Base-by-base conservation (phyloP, 495 filamentous ascomycete genomes). In the Amorphotheca resinae region DNA sequence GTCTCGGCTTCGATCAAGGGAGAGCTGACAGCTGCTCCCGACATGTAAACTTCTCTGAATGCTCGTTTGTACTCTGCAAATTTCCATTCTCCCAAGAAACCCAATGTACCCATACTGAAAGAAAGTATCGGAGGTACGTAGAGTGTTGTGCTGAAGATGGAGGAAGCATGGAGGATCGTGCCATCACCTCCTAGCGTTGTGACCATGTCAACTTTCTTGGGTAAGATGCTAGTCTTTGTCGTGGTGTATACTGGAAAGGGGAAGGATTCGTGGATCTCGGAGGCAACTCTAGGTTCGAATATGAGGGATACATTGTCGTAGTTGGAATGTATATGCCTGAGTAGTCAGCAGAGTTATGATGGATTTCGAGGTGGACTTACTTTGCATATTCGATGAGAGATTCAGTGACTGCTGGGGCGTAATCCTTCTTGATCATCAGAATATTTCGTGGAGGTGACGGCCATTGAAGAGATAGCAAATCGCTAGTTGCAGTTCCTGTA, bases 81-180 rank as follows among this genome's bases (percentile, higher is more conserved):
- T 50, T 87, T 89, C 87, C 89, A 96, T 62, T 96, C 91, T 25
- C 89, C 88, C 14, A 98, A 66, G 48, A 98, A 98, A 0, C 91
- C 91, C 1, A 98, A 64, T 0, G 88, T 88, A 4, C 91, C 91
- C 87, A 98, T 95, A 57, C 85, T 89, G 61, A 98, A 98, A 9
- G 81, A 82, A 17, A 98, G 67, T n/a, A 96, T 80, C 0, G 93
- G 91, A 0, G 91, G 91, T 0, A 96, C 87, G 31, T 76, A 73
- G 32, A 72, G 61, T 18, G 80, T 77, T n/a, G 78, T 82, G 12
- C 84, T 80, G 64, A 96, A 98, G 11, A 98, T 71, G 16, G 85
- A 93, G 2, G 87, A 80, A 9, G 91, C 91, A 46, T 82, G 87
- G 15, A 98, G 64, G 36, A 98, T 95, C 5, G 91, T 98, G 33